A percentile compares a stretch with the other conserved stretches of the same genome.
These are phyloP conservation scores for Symbiodinium pilosum DNA, from an alignment of 73 alveolate genomes.

Conservation along the genomic window DNA sequence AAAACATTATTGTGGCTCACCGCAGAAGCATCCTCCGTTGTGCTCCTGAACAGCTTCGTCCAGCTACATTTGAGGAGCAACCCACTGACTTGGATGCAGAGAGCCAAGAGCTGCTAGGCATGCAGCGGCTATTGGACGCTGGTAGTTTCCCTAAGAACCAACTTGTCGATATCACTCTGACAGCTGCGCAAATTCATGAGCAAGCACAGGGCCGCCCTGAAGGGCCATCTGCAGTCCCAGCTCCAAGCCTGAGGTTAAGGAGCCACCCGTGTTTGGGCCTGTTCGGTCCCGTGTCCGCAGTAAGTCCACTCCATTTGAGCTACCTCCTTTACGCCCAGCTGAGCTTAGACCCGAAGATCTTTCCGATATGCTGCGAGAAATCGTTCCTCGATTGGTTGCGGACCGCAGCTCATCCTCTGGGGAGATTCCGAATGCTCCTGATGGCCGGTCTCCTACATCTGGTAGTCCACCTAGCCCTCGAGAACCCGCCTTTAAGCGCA, in stretches of 20 bases:
- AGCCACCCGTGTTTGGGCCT: no score
- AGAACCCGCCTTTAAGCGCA: neutral
- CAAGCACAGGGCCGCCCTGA: neutral
- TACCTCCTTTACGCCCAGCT: neutral
- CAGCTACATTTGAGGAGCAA: neutral
- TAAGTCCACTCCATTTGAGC: no score
- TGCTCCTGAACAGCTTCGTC: slow-evolving; percentile 9
- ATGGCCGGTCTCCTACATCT: neutral
- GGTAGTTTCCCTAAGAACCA: neutral
- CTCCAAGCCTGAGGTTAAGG: neutral
- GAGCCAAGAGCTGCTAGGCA: neutral
- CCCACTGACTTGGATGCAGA: neutral
- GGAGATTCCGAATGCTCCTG: neutral
- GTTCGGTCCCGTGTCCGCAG: no score
- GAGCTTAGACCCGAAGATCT: neutral
- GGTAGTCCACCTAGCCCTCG: neutral
- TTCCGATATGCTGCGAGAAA: neutral
- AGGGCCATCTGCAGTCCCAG: neutral
- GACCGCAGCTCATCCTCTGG: neutral
- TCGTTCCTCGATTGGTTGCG: neutral
- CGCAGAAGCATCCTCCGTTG: neutral
- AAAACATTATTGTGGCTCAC: neutral
- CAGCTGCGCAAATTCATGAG: neutral
- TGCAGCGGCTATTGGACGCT: neutral
- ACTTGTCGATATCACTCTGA: neutral